Percentiles rank a stretch among this genome's conserved stretches.
Evolutionary conservation across 2,329 filamentous ascomycete species (phyloP).

Genomic region (Drechslera avenae): DNA sequence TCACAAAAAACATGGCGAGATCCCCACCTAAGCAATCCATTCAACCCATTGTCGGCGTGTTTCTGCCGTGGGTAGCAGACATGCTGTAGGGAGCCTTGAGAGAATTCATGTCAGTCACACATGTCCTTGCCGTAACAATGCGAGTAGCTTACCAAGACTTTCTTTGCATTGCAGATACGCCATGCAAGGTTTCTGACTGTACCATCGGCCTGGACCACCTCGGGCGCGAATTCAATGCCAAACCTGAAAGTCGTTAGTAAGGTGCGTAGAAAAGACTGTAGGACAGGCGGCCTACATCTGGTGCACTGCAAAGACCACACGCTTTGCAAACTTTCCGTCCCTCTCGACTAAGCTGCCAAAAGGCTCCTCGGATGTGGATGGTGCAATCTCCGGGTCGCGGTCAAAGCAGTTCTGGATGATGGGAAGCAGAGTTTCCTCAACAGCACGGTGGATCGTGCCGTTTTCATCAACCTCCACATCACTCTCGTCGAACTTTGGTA

Average conservation of each 20-base stretch:
- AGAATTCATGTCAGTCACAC: slow-evolving; percentile 7
- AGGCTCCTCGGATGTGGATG: slow-evolving; percentile 74
- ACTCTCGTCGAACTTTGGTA: slow-evolving; percentile 80
- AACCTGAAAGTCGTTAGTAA: slow-evolving; percentile 57
- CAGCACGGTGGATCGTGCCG: slow-evolving; percentile 67
- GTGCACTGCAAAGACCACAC: slow-evolving; percentile 91
- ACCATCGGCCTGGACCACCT: slow-evolving; percentile 90
- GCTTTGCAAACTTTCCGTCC: slow-evolving; percentile 84
- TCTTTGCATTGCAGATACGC: slow-evolving; percentile 94
- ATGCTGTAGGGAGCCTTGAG: slow-evolving; percentile 56
- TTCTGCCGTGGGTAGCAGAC: slow-evolving; percentile 51
- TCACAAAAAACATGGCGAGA: no score
- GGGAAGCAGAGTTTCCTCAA: slow-evolving; percentile 79
- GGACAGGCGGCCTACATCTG: slow-evolving; percentile 72
- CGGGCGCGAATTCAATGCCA: slow-evolving; percentile 91
- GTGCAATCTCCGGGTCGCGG: slow-evolving; percentile 87
- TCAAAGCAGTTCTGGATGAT: slow-evolving; percentile 93
- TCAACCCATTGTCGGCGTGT: slow-evolving; percentile 40
- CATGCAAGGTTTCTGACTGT: slow-evolving; percentile 89
- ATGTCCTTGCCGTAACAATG: background rate
- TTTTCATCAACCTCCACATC: slow-evolving; percentile 64
- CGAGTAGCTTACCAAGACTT: slow-evolving; percentile 74
- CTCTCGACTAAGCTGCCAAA: slow-evolving; percentile 87
- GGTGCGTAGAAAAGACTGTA: background rate
- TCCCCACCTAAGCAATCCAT: background rate